A percentile compares a stretch with the other conserved stretches of the same genome.
Evolutionary conservation across 495 filamentous ascomycete genomes (phyloP).

Genomic region (Penicillium soppii): DNA sequence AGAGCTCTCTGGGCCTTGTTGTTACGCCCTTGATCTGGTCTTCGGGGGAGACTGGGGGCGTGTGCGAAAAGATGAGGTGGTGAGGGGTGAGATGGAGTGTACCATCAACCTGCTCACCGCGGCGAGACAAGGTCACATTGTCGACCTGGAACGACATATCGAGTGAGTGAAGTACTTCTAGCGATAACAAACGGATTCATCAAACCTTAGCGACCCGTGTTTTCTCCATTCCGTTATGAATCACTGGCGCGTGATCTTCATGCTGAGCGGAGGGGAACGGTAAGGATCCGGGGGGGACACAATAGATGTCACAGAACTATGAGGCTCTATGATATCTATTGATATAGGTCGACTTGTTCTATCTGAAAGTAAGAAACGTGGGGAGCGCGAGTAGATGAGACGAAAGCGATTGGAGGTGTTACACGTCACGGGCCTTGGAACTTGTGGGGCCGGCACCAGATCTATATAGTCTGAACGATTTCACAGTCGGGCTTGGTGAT

Average conservation of each 20-base stretch:
- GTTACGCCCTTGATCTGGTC: slow-evolving; percentile 30
- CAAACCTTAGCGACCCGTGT: slow-evolving; percentile 57
- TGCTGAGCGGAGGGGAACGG: slow-evolving; percentile 21
- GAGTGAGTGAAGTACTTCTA: slow-evolving; percentile 3
- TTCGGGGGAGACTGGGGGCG: slow-evolving; percentile 37
- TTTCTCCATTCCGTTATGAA: slow-evolving; percentile 51
- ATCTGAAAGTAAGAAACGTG: background rate
- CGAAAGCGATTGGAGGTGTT: slow-evolving; percentile 7
- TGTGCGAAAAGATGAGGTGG: slow-evolving; percentile 62
- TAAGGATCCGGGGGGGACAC: background rate
- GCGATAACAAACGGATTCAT: background rate
- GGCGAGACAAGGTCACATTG: slow-evolving; percentile 61
- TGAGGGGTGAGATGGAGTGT: slow-evolving; percentile 64
- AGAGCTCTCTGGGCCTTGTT: slow-evolving; percentile 68
- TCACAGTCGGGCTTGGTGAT: no score
- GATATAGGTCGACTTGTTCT: background rate
- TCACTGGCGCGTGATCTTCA: slow-evolving; percentile 42
- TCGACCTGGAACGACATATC: slow-evolving; percentile 46
- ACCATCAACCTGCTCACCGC: slow-evolving; percentile 59
- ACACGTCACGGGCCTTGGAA: slow-evolving; percentile 10
- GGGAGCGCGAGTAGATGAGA: slow-evolving; percentile 3
- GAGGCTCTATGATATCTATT: background rate
- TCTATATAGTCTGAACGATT: no score
- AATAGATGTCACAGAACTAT: background rate
- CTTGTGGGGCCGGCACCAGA: slow-evolving; percentile 5